Conservation (phyloP, 2,329 filamentous ascomycete species). For the Geoglossum cookeanum region DNA sequence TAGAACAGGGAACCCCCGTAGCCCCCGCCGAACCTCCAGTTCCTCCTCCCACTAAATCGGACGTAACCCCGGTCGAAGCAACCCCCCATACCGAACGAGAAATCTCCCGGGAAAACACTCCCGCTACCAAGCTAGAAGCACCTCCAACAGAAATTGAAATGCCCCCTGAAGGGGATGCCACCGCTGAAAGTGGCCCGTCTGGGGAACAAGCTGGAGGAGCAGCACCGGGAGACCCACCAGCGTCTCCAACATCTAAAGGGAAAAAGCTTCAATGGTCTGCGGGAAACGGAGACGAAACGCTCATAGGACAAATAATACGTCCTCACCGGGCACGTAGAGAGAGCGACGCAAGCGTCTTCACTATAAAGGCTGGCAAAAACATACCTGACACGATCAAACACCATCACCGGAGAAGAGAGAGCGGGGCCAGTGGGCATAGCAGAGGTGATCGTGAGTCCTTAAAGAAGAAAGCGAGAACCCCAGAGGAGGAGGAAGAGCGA, state of each 20-base stretch:
- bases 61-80: neutral
- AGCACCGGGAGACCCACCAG: neutral
- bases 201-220: neutral
- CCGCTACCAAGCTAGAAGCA: neutral
- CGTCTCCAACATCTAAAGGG: neutral
- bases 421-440: slow-evolving; percentile 1
- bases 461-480: neutral
- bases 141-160: neutral
- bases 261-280: neutral
- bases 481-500: neutral
- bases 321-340: neutral
- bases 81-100: neutral
- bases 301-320: neutral
- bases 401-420: neutral
- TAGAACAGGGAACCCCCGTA: neutral
- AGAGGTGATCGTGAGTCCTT: neutral
- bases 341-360: neutral
- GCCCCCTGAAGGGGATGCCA: neutral
- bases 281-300: neutral
- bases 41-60: neutral
- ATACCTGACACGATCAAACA: neutral
- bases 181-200: neutral
- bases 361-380: neutral
- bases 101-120: neutral
- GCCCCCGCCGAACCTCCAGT: neutral